phyloP scores from a whole-genome alignment of 805 yeast genomes.

The Metschnikowia bowlesiae region DNA sequence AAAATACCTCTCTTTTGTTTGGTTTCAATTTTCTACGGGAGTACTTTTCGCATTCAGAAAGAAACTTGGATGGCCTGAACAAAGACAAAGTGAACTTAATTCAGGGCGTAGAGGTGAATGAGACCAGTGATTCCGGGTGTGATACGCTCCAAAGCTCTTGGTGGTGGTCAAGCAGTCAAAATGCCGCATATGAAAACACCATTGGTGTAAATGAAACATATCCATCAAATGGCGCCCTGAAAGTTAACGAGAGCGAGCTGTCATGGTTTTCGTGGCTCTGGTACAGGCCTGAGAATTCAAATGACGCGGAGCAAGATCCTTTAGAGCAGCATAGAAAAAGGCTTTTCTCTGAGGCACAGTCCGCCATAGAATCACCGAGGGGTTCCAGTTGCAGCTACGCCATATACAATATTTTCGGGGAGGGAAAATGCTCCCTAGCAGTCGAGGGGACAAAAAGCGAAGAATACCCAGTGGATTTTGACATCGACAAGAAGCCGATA shows the following conservation, averaged over 20 bases:
- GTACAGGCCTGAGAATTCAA: conserved; percentile 12
- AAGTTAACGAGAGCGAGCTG: not conserved
- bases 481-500: conserved; percentile 28
- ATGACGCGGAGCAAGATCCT: conserved; percentile 9
- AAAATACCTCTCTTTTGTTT: not conserved
- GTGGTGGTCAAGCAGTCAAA: not conserved
- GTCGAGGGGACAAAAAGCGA: conserved; percentile 34
- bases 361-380: conserved; percentile 28
- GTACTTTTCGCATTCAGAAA: not conserved
- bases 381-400: conserved; percentile 33
- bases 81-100: not conserved
- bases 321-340: conserved; percentile 16
- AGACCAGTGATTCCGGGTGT: not conserved
- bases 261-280: conserved; percentile 7
- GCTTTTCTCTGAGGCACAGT: conserved; percentile 28
- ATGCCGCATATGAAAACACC: not conserved
- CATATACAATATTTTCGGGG: conserved; percentile 15
- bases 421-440: conserved; percentile 23
- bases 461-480: conserved; percentile 30
- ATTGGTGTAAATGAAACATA: not conserved
- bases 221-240: not conserved
- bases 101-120: not conserved
- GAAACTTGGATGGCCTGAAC: not conserved
- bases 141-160: not conserved
- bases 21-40: not conserved